Evolutionary conservation across 306 rosid species (phyloP).

Genomic region (Glycine latifolia): DNA sequence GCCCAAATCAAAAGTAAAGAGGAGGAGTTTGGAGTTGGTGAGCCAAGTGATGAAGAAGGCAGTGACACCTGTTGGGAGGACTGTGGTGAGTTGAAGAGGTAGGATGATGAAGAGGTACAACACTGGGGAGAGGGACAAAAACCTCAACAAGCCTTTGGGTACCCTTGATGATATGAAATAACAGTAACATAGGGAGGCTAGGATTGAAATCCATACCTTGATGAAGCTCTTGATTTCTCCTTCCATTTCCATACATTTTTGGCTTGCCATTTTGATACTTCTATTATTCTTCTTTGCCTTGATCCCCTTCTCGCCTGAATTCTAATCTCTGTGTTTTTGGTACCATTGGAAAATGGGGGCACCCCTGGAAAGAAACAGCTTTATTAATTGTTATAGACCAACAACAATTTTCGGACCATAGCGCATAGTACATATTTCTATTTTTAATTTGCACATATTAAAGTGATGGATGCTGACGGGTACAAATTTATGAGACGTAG

Average conservation of each 20-base stretch:
- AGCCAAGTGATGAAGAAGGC: constrained; percentile 58
- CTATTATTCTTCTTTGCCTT: background rate
- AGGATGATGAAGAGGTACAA: constrained; percentile 50
- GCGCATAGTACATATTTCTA: no score
- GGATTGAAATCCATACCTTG: constrained; percentile 50
- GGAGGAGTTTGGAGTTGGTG: constrained; percentile 55
- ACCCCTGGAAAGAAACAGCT: no score
- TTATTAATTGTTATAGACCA: no score
- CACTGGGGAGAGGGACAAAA: constrained; percentile 49
- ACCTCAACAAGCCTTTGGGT: constrained; percentile 51
- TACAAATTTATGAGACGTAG: no score
- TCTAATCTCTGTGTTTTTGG: background rate
- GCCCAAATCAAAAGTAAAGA: constrained; percentile 54
- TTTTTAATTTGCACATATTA: no score
- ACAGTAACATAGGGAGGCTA: constrained; percentile 49
- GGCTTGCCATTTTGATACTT: background rate
- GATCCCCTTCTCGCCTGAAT: background rate
- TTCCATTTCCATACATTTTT: constrained; percentile 45
- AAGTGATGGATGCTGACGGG: no score
- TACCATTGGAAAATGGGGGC: no score
- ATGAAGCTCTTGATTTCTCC: constrained; percentile 48
- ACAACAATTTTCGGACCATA: no score
- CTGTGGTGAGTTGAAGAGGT: constrained; percentile 47
- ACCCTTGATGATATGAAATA: constrained; percentile 48
- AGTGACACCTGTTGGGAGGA: constrained; percentile 46